These are phyloP conservation scores for Komagataella phaffii DNA, from an alignment of 805 yeast genomes.

Conservation along the genomic window DNA sequence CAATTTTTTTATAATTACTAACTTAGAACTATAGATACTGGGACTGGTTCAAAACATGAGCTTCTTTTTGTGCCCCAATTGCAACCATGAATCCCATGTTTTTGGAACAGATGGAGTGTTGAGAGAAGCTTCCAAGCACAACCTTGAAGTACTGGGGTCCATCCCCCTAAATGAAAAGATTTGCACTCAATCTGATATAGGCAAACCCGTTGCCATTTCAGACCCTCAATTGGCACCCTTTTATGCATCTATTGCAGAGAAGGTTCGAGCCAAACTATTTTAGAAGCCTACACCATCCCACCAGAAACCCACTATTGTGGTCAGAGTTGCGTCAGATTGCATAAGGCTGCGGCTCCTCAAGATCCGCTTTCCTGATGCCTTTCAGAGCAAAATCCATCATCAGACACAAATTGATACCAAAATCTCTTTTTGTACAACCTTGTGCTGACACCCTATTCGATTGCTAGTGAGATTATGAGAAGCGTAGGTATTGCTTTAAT, in stretches of 20 bases:
- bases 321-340: background rate
- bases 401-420: background rate
- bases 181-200: conserved; percentile 47
- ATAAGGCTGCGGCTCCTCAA: background rate
- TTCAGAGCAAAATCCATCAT: background rate
- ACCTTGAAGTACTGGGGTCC: conserved; percentile 42
- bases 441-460: background rate
- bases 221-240: background rate
- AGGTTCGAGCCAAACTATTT: background rate
- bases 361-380: background rate
- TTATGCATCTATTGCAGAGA: background rate
- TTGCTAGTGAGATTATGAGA: background rate
- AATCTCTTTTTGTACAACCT: background rate
- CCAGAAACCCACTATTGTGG: background rate
- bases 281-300: background rate
- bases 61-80: conserved; percentile 60
- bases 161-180: conserved; percentile 55
- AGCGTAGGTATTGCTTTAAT: background rate
- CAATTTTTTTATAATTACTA: background rate
- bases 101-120: conserved; percentile 60
- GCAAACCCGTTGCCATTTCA: conserved; percentile 43
- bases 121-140: conserved; percentile 28
- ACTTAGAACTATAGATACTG: conserved; percentile 19
- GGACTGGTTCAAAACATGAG: conserved; percentile 84
- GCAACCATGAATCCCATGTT: conserved; percentile 58